Evolutionary conservation across 805 yeast species (phyloP), one percentile per base, ranked within the genome.

Genomic region (Tetrapisispora pingtungensis): DNA sequence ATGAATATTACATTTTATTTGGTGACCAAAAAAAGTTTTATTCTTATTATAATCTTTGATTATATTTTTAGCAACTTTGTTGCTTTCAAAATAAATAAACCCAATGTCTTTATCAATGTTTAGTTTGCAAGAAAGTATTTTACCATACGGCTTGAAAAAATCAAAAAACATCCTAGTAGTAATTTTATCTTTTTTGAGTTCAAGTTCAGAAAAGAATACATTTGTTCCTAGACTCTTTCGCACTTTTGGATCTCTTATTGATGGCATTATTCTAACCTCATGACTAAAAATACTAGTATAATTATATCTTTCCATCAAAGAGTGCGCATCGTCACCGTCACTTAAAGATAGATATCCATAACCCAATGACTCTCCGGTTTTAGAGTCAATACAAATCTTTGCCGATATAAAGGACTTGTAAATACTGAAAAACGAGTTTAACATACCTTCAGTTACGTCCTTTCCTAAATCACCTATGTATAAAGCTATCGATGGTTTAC

Each of bases 271-370:
- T 53, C 80, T 64, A 18, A 76, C 66, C 47, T 75, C 81, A 20
- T 66, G 65, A 15, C 64, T 66, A 32, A 58, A 52, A 1, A 75
- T 51, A 1, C 49, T 53, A 1, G 66, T 67, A 51, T 74, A 77
- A 56, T 79, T 81, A 64, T 79, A 72, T 10, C 74, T 69, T 36
- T 75, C 80, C 40, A 77, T 65, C 3, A 86, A 85, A 34, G 48
- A 44, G 22, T 70, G 70, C 0, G 85, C 86, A 41, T 76, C 81
- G 4, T 59, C 54, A 37, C 68, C 66, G 7, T 60, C 62, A 8
- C 62, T 61, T 55, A 80, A 81, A 44, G 83, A 81, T 12, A 82
- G 78, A 57, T 83, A 84, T 0, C 87, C 94, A 61, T 84, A 81
- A 3, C 87, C 83, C 45, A 85, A 64, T 1, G 88, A 77, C 40